phyloP scores from a whole-genome alignment of 108 stramenopile genomes.

The Stephanodiscus triporus region DNA sequence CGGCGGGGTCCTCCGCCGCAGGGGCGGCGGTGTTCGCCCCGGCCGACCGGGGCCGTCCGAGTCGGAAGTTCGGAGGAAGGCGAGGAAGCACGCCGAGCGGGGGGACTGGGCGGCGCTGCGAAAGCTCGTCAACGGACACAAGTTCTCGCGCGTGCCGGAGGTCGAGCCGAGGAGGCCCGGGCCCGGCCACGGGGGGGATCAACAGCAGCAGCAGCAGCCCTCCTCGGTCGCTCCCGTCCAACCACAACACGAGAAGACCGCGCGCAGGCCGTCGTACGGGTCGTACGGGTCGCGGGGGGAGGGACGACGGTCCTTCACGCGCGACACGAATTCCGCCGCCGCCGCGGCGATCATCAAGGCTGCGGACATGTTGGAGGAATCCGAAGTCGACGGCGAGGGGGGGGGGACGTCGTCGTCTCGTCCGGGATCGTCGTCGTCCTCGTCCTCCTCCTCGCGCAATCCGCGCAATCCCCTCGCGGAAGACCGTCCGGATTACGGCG shows the following conservation, averaged over 20 bases:
- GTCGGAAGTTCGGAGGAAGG: conserved; percentile 30
- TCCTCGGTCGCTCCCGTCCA: neutral
- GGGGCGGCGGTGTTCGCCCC: no score
- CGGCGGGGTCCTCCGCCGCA: no score
- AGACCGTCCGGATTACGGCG: conserved; percentile 17
- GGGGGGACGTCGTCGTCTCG: neutral
- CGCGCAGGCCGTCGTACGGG: conserved; percentile 36
- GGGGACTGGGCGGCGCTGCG: conserved; percentile 36
- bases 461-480: neutral
- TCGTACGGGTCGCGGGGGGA: conserved; percentile 33
- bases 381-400: neutral
- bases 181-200: neutral
- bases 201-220: conserved; percentile 1
- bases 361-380: conserved; percentile 9
- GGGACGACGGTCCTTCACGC: conserved; percentile 35
- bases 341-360: conserved; percentile 30
- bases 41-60: conserved; percentile 9
- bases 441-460: neutral
- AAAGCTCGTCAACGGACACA: conserved; percentile 23
- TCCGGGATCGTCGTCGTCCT: no score
- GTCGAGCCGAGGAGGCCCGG: neutral
- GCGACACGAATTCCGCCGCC: conserved; percentile 31
- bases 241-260: neutral
- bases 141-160: conserved; percentile 26
- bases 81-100: conserved; percentile 14